phyloP scores from a whole-genome alignment of 78 protist species.

The Dictyostelium capitatum region DNA sequence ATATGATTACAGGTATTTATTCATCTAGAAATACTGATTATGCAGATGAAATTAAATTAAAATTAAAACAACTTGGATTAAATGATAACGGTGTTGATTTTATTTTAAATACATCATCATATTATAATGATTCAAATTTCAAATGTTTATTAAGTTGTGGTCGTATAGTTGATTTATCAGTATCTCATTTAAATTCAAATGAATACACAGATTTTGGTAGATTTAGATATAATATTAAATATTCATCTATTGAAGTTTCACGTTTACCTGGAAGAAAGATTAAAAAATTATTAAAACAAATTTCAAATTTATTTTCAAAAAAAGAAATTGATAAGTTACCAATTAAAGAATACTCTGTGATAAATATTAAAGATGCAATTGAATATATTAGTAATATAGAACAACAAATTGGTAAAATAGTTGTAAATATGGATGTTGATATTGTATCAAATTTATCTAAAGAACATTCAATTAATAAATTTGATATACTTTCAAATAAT shows the following conservation, averaged over 20 bases:
- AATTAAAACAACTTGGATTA: background rate
- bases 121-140: background rate
- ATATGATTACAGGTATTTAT: background rate
- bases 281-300: background rate
- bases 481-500: background rate
- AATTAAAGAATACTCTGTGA: background rate
- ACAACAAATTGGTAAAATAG: background rate
- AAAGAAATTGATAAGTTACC: background rate
- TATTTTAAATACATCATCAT: background rate
- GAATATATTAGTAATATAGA: conserved; percentile 4
- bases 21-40: background rate
- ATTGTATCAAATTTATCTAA: background rate
- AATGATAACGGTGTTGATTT: background rate
- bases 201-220: background rate
- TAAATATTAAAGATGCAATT: background rate
- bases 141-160: background rate
- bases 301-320: background rate
- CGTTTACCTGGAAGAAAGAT: background rate
- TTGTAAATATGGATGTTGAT: background rate
- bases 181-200: background rate
- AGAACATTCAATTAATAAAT: background rate
- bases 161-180: background rate
- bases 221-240: conserved; percentile 1
- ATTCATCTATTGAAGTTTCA: background rate
- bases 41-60: background rate